These are phyloP conservation scores for Penicillium hesseltinei DNA, from an alignment of 2,329 filamentous ascomycete species.

Conservation along the genomic window DNA sequence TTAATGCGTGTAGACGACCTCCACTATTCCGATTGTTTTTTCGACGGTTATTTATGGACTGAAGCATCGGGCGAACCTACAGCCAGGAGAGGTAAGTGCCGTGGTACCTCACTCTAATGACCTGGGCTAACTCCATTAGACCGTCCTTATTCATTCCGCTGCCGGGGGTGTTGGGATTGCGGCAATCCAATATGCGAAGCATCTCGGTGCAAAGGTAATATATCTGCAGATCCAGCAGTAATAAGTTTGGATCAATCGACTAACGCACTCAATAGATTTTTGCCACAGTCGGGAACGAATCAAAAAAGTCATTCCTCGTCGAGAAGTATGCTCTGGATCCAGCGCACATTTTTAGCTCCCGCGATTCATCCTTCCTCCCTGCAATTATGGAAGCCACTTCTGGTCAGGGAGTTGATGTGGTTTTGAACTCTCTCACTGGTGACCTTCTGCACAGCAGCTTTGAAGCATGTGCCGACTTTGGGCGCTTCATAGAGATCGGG, in stretches of 20 bases:
- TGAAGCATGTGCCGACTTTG: constrained; percentile 23
- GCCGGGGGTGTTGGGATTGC: constrained; percentile 17
- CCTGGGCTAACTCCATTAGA: constrained; percentile 1
- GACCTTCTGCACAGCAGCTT: constrained; percentile 23
- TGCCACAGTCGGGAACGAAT: constrained; percentile 17
- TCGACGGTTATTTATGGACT: neutral
- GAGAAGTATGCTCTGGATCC: constrained; percentile 10
- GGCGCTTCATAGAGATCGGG: constrained; percentile 20
- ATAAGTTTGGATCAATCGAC: neutral
- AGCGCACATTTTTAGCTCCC: constrained; percentile 24
- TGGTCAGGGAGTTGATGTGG: neutral
- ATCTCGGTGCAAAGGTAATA: neutral
- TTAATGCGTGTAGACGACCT: neutral
- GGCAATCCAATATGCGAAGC: constrained; percentile 15
- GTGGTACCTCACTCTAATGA: neutral
- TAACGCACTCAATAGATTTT: constrained; percentile 9
- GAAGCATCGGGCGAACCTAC: neutral
- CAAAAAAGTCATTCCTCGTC: constrained; percentile 17
- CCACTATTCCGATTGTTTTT: neutral
- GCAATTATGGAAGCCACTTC: neutral
- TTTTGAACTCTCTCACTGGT: constrained; percentile 26
- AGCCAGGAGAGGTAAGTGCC: neutral
- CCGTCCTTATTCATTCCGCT: constrained; percentile 19
- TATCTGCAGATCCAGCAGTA: neutral
- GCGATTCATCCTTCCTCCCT: neutral